These are phyloP conservation scores for Termitomyces sp. DNA, from an alignment of 1,284 basidiomycete genomes.

Conservation along the genomic window DNA sequence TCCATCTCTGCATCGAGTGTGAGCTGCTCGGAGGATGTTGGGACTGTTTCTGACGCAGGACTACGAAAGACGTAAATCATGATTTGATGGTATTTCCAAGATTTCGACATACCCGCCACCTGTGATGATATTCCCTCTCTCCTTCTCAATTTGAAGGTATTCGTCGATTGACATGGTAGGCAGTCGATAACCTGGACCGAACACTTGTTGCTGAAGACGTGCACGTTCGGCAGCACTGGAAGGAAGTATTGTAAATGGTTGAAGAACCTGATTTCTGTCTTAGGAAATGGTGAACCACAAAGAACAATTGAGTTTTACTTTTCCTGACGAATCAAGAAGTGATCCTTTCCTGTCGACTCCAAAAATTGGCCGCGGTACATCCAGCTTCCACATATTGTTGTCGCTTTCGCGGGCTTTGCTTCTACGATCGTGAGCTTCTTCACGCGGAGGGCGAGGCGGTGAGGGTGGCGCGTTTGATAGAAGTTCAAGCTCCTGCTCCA, in stretches of 20 bases:
- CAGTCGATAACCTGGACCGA: slow-evolving; percentile 79
- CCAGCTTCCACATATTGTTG: slow-evolving; percentile 76
- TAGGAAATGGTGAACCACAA: not conserved
- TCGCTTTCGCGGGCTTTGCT: slow-evolving; percentile 34
- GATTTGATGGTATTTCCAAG: slow-evolving; percentile 8
- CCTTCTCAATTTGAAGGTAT: slow-evolving; percentile 83
- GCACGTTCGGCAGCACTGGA: slow-evolving; percentile 62
- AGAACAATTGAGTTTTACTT: slow-evolving; percentile 40
- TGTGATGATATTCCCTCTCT: slow-evolving; percentile 82
- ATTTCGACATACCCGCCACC: slow-evolving; percentile 71
- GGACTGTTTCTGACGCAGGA: slow-evolving; percentile 59
- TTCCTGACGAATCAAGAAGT: slow-evolving; percentile 70
- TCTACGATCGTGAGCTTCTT: slow-evolving; percentile 31
- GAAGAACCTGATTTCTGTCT: slow-evolving; percentile 53
- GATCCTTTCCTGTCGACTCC: slow-evolving; percentile 53
- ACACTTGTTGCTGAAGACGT: slow-evolving; percentile 75
- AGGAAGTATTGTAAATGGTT: slow-evolving; percentile 90
- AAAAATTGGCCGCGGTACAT: slow-evolving; percentile 37
- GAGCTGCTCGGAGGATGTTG: slow-evolving; percentile 76
- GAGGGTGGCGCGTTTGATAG: slow-evolving; percentile 54
- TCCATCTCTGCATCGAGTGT: slow-evolving; percentile 79
- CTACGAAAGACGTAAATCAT: slow-evolving; percentile 35
- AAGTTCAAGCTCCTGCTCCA: slow-evolving; percentile 73
- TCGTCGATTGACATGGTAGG: slow-evolving; percentile 98
- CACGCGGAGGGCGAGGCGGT: slow-evolving; percentile 29